A percentile compares a stretch with the other conserved stretches of the same genome.
These are phyloP conservation scores for Penicillium verhagenii DNA, from an alignment of 495 filamentous ascomycete genomes.

Conservation along the genomic window DNA sequence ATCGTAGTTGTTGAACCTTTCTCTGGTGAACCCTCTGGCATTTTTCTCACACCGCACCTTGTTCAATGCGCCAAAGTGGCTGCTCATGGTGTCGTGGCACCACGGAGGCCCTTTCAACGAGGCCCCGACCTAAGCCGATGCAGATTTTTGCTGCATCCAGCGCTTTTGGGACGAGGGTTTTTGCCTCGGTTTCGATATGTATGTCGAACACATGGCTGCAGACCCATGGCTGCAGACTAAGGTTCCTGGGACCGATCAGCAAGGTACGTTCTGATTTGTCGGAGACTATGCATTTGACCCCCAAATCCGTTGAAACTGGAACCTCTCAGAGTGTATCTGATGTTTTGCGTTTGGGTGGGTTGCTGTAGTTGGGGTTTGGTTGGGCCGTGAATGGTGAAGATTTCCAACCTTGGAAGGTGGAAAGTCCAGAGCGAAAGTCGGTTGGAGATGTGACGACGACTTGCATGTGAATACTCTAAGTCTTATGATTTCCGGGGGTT, in stretches of 20 bases:
- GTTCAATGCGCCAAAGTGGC: slow-evolving; percentile 25
- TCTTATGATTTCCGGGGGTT: background rate
- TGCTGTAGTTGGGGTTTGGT: background rate
- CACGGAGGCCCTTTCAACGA: slow-evolving; percentile 23
- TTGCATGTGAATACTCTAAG: background rate
- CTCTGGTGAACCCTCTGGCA: background rate
- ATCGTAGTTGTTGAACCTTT: too few species aligned
- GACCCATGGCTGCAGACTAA: slow-evolving; percentile 7
- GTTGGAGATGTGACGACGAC: background rate
- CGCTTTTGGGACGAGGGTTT: slow-evolving; percentile 14
- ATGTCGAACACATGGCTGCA: slow-evolving; percentile 18
- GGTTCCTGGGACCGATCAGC: slow-evolving; percentile 1
- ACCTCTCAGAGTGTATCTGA: background rate
- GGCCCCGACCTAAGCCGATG: slow-evolving; percentile 21
- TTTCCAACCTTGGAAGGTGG: too few species aligned
- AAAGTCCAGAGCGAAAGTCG: background rate
- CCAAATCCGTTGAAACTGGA: background rate
- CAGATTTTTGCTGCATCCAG: slow-evolving; percentile 19
- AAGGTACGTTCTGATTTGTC: background rate
- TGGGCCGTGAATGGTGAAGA: background rate
- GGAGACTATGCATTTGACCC: background rate
- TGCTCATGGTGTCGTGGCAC: slow-evolving; percentile 42
- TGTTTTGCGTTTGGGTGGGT: background rate
- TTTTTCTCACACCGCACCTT: slow-evolving; percentile 12
- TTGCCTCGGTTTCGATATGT: slow-evolving; percentile 2